These are phyloP conservation scores for Neofusicoccum ribis DNA, from an alignment of 2,329 filamentous ascomycete species.

Conservation along the genomic window DNA sequence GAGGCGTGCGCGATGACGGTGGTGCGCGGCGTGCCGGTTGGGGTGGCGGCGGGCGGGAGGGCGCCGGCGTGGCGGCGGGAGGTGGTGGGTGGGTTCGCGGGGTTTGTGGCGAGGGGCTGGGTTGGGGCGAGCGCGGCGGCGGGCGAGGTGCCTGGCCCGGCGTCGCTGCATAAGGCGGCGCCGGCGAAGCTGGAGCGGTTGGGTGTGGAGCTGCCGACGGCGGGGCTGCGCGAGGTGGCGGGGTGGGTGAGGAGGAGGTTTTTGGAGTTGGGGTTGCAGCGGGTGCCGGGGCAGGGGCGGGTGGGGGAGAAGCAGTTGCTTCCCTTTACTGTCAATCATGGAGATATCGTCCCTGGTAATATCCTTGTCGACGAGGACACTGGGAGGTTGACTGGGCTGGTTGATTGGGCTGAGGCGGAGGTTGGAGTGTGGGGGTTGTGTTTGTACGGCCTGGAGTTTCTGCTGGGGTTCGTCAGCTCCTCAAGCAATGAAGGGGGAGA, in stretches of 20 bases:
- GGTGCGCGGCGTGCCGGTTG: conserved; percentile 27
- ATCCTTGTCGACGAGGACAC: conserved; percentile 52
- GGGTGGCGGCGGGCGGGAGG: neutral
- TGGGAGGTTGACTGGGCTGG: conserved; percentile 53
- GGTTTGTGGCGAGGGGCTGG: conserved; percentile 27
- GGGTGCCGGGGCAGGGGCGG: neutral
- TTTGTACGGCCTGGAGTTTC: conserved; percentile 61
- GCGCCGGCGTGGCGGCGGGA: conserved; percentile 23
- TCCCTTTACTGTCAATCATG: conserved; percentile 61
- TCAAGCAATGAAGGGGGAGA: neutral
- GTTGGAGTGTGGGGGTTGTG: conserved; percentile 60
- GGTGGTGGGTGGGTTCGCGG: conserved; percentile 32
- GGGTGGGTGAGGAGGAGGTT: conserved; percentile 15
- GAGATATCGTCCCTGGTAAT: conserved; percentile 60
- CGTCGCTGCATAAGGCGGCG: conserved; percentile 30
- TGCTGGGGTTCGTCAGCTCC: conserved; percentile 52
- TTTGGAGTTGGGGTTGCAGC: neutral
- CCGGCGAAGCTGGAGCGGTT: conserved; percentile 29
- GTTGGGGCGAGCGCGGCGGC: conserved; percentile 26
- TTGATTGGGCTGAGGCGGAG: conserved; percentile 68
- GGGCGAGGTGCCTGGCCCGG: conserved; percentile 22
- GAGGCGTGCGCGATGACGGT: conserved; percentile 28
- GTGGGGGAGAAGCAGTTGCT: neutral
- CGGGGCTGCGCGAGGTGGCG: conserved; percentile 26
- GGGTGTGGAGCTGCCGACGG: conserved; percentile 27